Conservation (phyloP, 495 filamentous ascomycete genomes). For the Podospora pseudopauciseta region DNA sequence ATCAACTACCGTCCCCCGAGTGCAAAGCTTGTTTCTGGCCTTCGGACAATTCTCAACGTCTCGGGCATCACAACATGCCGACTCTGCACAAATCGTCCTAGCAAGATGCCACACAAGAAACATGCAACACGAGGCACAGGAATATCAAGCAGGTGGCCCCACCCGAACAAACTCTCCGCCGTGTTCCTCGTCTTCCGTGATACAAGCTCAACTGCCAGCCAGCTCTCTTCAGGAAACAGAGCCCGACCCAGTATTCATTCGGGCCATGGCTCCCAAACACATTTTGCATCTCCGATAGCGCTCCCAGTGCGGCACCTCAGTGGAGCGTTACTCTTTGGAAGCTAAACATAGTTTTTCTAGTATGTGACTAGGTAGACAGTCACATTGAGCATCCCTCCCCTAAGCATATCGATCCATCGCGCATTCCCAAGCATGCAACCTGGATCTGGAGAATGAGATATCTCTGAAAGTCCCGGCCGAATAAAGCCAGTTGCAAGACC, state of each 20-base stretch:
- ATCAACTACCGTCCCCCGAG: neutral
- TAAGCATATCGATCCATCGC: neutral
- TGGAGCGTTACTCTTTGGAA: neutral
- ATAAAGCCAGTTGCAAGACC: neutral
- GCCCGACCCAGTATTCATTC: neutral
- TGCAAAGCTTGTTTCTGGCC: neutral
- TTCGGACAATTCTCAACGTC: neutral
- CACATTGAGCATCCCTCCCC: neutral
- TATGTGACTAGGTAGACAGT: neutral
- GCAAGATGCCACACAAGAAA: neutral
- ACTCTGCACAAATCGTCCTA: neutral
- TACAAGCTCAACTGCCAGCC: neutral
- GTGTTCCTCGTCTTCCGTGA: neutral
- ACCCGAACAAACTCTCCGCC: neutral
- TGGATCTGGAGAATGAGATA: neutral
- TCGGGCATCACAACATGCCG: slow-evolving; percentile 3
- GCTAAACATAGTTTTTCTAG: neutral
- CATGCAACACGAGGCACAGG: neutral
- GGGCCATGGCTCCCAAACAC: neutral
- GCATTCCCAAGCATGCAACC: neutral
- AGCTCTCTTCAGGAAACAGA: neutral
- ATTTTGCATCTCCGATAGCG: neutral
- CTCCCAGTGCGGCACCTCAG: neutral
- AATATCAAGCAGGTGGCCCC: too few relatives aligned
- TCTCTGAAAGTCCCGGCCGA: neutral